Conservation (phyloP, 169 alveolate species). For the Eimeria tenella region DNA sequence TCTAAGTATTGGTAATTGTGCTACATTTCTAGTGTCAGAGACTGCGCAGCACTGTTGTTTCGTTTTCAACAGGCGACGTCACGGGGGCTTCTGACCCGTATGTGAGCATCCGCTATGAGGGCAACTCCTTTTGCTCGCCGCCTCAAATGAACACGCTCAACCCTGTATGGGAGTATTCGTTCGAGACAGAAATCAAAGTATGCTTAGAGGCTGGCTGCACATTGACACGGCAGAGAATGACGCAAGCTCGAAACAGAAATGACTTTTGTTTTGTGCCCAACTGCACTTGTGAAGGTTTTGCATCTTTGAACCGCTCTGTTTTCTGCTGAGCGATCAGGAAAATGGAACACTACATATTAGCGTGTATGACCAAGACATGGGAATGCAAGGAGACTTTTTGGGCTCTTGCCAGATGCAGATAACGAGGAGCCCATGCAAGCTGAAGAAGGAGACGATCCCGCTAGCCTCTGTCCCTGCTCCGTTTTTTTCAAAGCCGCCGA, state of each 20-base stretch:
- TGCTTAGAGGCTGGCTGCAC: background rate
- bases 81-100: conserved; percentile 70
- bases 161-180: conserved; percentile 73
- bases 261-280: too few species aligned
- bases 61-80: conserved; percentile 50
- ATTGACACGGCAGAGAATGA: too few species aligned
- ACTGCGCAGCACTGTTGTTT: background rate
- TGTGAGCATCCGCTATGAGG: conserved; percentile 63
- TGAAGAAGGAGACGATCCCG: conserved; percentile 49
- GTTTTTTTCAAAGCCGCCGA: conserved; percentile 37
- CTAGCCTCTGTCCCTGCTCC: conserved; percentile 61
- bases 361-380: conserved; percentile 72
- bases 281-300: background rate
- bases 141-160: conserved; percentile 72
- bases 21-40: too few species aligned
- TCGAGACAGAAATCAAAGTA: conserved; percentile 69
- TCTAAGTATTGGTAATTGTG: too few species aligned
- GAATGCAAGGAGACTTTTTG: conserved; percentile 57
- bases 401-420: conserved; percentile 56
- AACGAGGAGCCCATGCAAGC: conserved; percentile 39
- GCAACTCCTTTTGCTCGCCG: conserved; percentile 53
- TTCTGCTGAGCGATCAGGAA: conserved; percentile 39
- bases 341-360: conserved; percentile 48
- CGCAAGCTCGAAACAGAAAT: too few species aligned
- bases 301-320: background rate